Percentiles rank a stretch among this genome's conserved stretches.
These are phyloP conservation scores for Leavenworthia alabamica DNA, from an alignment of 345 rosid genomes.

Conservation along the genomic window DNA sequence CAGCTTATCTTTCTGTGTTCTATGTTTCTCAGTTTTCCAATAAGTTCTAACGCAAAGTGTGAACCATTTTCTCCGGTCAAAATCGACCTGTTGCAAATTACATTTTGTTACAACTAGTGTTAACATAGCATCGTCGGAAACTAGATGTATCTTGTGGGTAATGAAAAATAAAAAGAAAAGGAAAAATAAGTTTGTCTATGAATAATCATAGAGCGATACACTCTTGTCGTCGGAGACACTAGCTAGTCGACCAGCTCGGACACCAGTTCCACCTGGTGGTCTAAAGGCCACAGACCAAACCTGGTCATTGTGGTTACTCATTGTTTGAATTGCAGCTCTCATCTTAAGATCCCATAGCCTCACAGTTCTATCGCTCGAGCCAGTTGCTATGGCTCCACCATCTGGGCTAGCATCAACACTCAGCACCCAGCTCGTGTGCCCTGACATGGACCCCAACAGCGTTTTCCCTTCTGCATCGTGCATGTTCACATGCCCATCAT, in stretches of 20 bases:
- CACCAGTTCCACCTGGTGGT: constrained; percentile 44
- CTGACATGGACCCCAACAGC: constrained; percentile 70
- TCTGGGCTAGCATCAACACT: constrained; percentile 93
- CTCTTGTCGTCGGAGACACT: constrained; percentile 96
- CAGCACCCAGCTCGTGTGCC: constrained; percentile 89
- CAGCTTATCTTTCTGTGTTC: neutral
- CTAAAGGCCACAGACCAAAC: constrained; percentile 92
- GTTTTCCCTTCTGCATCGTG: constrained; percentile 84
- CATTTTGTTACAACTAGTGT: constrained; percentile 16
- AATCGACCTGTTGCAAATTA: constrained; percentile 18
- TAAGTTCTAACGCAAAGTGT: constrained; percentile 12
- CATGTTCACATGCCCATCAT: constrained; percentile 84
- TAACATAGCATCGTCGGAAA: constrained; percentile 3
- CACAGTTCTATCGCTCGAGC: constrained; percentile 89
- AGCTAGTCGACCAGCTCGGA: constrained; percentile 59
- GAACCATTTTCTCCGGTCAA: constrained; percentile 2
- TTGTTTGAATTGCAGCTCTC: constrained; percentile 90
- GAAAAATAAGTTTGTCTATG: constrained; percentile 28
- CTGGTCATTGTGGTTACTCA: constrained; percentile 85
- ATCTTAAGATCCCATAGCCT: constrained; percentile 91
- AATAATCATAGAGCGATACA: constrained; percentile 77
- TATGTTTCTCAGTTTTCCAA: constrained; percentile 22
- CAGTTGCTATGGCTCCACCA: constrained; percentile 78
- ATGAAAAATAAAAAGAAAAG: neutral
- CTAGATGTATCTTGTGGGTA: neutral